Evolutionary conservation across 2,329 filamentous ascomycete species (phyloP), one percentile per base, ranked within the genome.

Genomic region (Ceratocystis cacaofunesta): DNA sequence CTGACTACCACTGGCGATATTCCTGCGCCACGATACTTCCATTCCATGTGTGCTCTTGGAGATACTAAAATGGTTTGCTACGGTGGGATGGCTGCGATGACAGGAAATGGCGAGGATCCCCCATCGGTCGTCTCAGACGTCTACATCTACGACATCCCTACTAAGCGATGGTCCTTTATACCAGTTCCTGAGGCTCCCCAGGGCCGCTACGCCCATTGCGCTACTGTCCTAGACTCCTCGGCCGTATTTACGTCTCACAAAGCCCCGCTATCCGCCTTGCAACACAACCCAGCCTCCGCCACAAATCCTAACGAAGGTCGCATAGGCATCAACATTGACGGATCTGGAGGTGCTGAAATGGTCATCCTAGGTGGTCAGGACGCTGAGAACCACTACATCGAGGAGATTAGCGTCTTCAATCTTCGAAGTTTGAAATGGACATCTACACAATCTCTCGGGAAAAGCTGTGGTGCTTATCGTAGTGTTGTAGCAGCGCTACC

Each of bases 321-420:
- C 2, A 86, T 96, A 66, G 92, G 92, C 2, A 87, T 96, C 66
- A 88, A 88, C 68, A 85, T 97, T 67, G 92, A 99, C 74, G 92
- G 94, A 0, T 85, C 85, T 22, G 94, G 94, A 17, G 94, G 94
- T 41, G 90, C 94, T 1, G 92, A 99, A 74, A 96, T 99, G 92
- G 84, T 99, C 5, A 87, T 99, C 15, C 92, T 97, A 6, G 94
- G 94, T 68, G 94, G 94, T 0, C 94, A 99, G 75, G 94, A 99
- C 72, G 94, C 89, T 64, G 87, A 88, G n/a, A 99, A 99, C 74
- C 92, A 96, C 74, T 99, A 99, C 73, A 99, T 99, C 70, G 92
- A 99, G 75, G 91, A 99, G 75, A 95, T 99, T 69, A 97, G 91
- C 73, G 90, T 99, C 2, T 99, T 99, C 79, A 99, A 99, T 72